A percentile compares a stretch with the other conserved stretches of the same genome.
Evolutionary conservation across 2,329 filamentous ascomycete genomes (phyloP).

Genomic region (Pestalotiopsis sp.): DNA sequence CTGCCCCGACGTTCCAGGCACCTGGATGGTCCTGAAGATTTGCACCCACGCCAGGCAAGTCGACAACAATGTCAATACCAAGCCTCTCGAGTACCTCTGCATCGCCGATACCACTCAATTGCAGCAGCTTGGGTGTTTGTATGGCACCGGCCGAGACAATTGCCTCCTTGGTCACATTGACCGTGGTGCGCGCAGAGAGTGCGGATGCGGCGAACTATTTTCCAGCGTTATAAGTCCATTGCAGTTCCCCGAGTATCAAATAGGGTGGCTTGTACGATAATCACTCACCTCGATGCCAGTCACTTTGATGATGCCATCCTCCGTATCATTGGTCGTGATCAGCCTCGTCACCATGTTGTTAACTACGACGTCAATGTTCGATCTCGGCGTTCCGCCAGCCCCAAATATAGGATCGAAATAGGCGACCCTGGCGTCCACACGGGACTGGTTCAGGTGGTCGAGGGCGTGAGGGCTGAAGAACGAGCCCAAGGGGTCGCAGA

Average conservation of each 20-base stretch:
- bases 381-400: background rate
- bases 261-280: background rate
- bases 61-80: slow-evolving; percentile 38
- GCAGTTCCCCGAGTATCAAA: background rate
- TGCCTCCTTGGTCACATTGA: slow-evolving; percentile 33
- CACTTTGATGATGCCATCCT: background rate
- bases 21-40: slow-evolving; percentile 42
- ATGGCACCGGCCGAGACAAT: slow-evolving; percentile 39
- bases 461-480: slow-evolving; percentile 6
- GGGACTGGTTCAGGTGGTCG: slow-evolving; percentile 9
- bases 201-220: background rate
- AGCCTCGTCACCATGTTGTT: slow-evolving; percentile 7
- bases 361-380: slow-evolving; percentile 9
- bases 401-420: slow-evolving; percentile 13
- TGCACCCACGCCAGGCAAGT: slow-evolving; percentile 47
- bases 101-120: slow-evolving; percentile 47
- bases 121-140: slow-evolving; percentile 42
- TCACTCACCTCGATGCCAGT: background rate
- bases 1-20: slow-evolving; percentile 1
- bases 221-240: background rate
- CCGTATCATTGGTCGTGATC: background rate
- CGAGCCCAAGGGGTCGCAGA: slow-evolving; percentile 1
- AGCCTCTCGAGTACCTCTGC: slow-evolving; percentile 34
- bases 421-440: background rate
- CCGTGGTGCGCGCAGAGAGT: slow-evolving; percentile 15